A percentile compares a stretch with the other conserved stretches of the same genome.
Conservation (phyloP, 108 stramenopile genomes). For the Aureococcus anophagefferens region DNA sequence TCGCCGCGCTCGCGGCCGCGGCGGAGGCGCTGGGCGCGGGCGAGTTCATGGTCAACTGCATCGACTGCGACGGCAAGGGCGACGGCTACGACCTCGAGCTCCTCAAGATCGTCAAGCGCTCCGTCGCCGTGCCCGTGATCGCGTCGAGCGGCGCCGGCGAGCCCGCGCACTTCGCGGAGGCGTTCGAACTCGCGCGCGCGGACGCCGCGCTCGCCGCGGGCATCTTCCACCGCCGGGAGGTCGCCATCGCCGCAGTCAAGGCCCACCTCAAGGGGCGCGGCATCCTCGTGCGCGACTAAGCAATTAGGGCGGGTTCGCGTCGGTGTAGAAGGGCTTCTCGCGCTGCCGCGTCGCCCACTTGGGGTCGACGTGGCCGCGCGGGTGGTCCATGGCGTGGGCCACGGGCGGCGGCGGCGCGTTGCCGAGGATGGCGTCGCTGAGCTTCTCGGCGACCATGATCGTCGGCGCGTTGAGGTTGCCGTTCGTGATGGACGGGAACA, state of each 20-base stretch:
- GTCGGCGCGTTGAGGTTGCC: too few species aligned
- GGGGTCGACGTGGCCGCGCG: too few species aligned
- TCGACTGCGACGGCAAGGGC: slow-evolving; percentile 96
- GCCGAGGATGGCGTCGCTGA: too few species aligned
- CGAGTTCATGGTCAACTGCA: slow-evolving; percentile 96
- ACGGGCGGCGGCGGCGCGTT: too few species aligned
- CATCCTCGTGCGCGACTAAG: background rate
- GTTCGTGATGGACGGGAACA: too few species aligned
- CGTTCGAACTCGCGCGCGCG: slow-evolving; percentile 70
- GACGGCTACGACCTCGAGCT: slow-evolving; percentile 85
- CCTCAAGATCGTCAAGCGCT: slow-evolving; percentile 72
- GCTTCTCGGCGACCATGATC: too few species aligned
- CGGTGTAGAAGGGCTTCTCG: too few species aligned
- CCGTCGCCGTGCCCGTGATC: slow-evolving; percentile 90
- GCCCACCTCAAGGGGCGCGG: background rate
- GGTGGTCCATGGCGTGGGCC: too few species aligned
- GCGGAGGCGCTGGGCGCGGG: slow-evolving; percentile 84
- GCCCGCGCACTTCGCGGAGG: slow-evolving; percentile 77
- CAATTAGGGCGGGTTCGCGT: too few species aligned
- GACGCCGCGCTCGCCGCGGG: slow-evolving; percentile 96
- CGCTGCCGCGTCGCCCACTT: too few species aligned
- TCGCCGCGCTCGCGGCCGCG: slow-evolving; percentile 72
- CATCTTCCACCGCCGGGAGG: slow-evolving; percentile 95
- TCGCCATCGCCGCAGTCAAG: slow-evolving; percentile 79
- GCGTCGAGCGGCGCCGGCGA: slow-evolving; percentile 93